A percentile compares a stretch with the other conserved stretches of the same genome.
phyloP scores from a whole-genome alignment of 192 early-diverging fungal genomes.

The Coemansia sp. region DNA sequence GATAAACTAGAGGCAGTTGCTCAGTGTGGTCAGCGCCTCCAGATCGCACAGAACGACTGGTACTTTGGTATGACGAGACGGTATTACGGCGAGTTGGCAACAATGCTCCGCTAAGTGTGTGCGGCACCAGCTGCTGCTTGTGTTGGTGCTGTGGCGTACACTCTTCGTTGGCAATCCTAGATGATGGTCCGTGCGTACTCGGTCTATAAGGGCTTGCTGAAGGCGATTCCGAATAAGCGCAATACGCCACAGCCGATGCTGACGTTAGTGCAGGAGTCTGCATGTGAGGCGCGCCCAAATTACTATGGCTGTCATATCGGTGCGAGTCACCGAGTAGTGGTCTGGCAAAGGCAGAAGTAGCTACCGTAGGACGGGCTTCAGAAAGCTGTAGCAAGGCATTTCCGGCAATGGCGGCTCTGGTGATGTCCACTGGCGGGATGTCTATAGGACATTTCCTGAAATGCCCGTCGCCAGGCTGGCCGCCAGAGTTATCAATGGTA shows the following conservation, averaged over 20 bases:
- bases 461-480: not conserved
- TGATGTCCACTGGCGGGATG: not conserved
- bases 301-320: not conserved
- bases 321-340: not conserved
- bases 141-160: not conserved
- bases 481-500: not conserved
- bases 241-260: not conserved
- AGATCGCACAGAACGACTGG: not conserved
- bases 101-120: not conserved
- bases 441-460: not conserved
- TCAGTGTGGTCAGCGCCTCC: not conserved
- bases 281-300: not conserved
- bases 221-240: not conserved
- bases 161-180: not conserved
- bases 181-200: not conserved
- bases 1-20: not conserved
- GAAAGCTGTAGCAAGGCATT: slow-evolving; percentile 4
- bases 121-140: not conserved
- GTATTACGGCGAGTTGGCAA: slow-evolving; percentile 25
- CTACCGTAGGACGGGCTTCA: not conserved
- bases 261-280: slow-evolving; percentile 14
- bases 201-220: slow-evolving; percentile 2
- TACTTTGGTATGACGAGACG: slow-evolving; percentile 18
- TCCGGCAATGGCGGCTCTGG: not conserved
- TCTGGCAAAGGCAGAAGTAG: not conserved